These are phyloP conservation scores for Acanthamoeba quina DNA, from an alignment of 208 protist genomes.

Conservation along the genomic window DNA sequence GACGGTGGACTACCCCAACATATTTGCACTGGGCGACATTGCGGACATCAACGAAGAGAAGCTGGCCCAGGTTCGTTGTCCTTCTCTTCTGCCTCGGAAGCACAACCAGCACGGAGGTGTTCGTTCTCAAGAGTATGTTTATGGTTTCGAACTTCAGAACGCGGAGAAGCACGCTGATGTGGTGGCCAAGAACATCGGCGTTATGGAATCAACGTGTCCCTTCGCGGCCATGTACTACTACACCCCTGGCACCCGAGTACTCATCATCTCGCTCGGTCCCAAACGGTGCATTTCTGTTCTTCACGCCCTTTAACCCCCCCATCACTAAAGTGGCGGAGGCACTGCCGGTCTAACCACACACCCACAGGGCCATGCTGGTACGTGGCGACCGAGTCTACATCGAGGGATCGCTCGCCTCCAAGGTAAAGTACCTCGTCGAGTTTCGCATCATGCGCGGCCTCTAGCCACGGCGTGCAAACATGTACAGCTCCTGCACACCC, in stretches of 20 bases:
- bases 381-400: constrained; percentile 17
- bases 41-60: constrained; percentile 60
- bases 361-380: not conserved
- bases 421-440: constrained; percentile 55
- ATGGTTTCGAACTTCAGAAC: not conserved
- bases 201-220: not conserved
- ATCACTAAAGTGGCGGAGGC: too few relatives aligned
- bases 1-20: constrained; percentile 28
- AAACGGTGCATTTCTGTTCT: not conserved
- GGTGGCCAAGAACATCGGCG: constrained; percentile 45
- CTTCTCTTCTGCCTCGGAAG: not conserved
- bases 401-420: not conserved
- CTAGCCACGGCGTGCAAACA: too few relatives aligned
- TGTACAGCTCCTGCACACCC: too few relatives aligned
- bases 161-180: constrained; percentile 64
- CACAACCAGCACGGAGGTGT: not conserved
- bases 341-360: too few relatives aligned
- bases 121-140: not conserved
- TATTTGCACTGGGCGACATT: constrained; percentile 26
- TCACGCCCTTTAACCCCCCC: too few relatives aligned
- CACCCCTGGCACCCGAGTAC: not conserved
- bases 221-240: not conserved
- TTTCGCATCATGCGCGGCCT: constrained; percentile 32
- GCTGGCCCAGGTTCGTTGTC: constrained; percentile 3
- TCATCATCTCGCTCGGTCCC: constrained; percentile 46